A percentile compares a stretch with the other conserved stretches of the same genome.
These are phyloP conservation scores for Sclerotinia subarctica DNA, from an alignment of 2,329 filamentous ascomycete species.

Conservation along the genomic window DNA sequence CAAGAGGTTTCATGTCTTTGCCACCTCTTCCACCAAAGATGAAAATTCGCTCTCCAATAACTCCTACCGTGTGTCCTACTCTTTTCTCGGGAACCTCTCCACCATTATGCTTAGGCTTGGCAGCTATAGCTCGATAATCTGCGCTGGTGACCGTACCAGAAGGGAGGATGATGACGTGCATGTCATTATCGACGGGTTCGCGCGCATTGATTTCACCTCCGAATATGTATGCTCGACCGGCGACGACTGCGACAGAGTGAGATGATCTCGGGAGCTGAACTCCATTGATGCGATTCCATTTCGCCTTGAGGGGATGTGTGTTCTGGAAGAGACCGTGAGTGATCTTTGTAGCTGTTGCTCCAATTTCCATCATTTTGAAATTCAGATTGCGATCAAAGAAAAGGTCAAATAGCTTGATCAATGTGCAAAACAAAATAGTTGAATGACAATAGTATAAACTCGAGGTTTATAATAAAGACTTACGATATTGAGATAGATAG, in stretches of 20 bases:
- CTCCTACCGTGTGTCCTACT: constrained; percentile 69
- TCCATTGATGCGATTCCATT: constrained; percentile 56
- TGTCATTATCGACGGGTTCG: constrained; percentile 67
- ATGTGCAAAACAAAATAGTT: background rate
- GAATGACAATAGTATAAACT: background rate
- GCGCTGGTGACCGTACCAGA: constrained; percentile 52
- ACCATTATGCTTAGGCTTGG: constrained; percentile 42
- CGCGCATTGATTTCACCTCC: constrained; percentile 69
- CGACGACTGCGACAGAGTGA: constrained; percentile 63
- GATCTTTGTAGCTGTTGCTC: constrained; percentile 28
- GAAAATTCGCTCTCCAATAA: constrained; percentile 69
- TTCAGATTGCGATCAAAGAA: background rate
- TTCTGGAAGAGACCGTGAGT: constrained; percentile 33
- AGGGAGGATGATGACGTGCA: constrained; percentile 64
- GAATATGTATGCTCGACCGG: constrained; percentile 64
- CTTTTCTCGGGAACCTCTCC: constrained; percentile 60
- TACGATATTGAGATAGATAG: background rate
- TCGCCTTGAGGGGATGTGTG: constrained; percentile 47
- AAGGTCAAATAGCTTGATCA: background rate
- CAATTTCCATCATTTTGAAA: constrained; percentile 35
- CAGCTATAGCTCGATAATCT: constrained; percentile 58
- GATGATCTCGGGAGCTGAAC: constrained; percentile 67
- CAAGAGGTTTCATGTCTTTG: constrained; percentile 63
- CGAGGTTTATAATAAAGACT: background rate
- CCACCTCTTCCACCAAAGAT: constrained; percentile 78